Base-by-base conservation (phyloP, 2,329 filamentous ascomycete species). In the Emergomyces orientalis region DNA sequence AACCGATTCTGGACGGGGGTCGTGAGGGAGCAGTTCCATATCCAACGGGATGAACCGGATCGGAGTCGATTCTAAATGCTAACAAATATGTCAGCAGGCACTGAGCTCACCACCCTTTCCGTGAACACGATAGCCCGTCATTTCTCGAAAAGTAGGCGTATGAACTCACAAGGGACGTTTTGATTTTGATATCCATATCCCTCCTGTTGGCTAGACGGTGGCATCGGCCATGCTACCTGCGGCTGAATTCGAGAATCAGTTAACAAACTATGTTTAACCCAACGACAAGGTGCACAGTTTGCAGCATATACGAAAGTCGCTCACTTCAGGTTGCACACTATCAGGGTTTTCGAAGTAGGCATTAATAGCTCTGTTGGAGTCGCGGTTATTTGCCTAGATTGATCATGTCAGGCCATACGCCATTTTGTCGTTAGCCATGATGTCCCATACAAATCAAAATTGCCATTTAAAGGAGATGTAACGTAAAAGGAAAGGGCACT, bases 311-410 rank as follows among this genome's bases (percentile, higher is more conserved):
- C 32, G 30, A 13, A 34, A 49, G 47, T 37, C 39, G 65, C 66
- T 67, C 64, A 76, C 75, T 71, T 76, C 65, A 60, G 67, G 64
- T 52, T 71, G 69, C 25, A 72, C 67, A 32, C 72, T 71, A 19
- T 62, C 62, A 7, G 77, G 76, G 66, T 79, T 76, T 69, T 80
- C 78, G 41, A 78, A 78, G 66, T 76, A 80, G 25, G 78, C 77
- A 69, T 80, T 80, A 65, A 79, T 74, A 39, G 78, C 78, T 67
- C 75, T 75, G 49, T 78, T 73, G 1, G 76, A 72, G 65, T 80
- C 75, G 57, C 76, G 72, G 60, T 78, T 74, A 65, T 79, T 75
- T 60, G 76, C 77, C 78, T 79, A 60, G 9, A 64, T n/a, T n/a
- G n/a, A 56, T 39, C n/a, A 59, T 11, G 47, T 34, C 8, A 22